These are phyloP conservation scores for Cordyceps tenuipes DNA, from an alignment of 2,329 filamentous ascomycete species.

Conservation along the genomic window DNA sequence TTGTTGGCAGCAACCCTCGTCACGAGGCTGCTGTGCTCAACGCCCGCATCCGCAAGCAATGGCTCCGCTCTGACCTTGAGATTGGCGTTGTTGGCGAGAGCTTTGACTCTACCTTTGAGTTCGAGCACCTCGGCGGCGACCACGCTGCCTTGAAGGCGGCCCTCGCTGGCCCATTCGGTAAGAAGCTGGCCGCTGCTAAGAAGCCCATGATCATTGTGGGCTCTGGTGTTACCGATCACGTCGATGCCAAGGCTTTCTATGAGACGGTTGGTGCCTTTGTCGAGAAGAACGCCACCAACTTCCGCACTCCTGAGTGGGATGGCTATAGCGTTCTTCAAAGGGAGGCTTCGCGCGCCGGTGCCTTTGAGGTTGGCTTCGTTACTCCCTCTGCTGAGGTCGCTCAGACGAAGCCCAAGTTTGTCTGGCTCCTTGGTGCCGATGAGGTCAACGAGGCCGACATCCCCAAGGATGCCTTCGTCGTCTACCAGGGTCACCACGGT, in stretches of 20 bases:
- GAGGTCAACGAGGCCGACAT: constrained; percentile 80
- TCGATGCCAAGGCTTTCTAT: constrained; percentile 86
- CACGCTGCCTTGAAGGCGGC: constrained; percentile 74
- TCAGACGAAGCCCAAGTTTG: constrained; percentile 80
- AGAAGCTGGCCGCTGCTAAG: constrained; percentile 82
- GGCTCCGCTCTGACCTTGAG: constrained; percentile 89
- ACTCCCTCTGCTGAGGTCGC: constrained; percentile 75
- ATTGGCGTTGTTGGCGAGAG: constrained; percentile 84
- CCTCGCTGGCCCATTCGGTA: constrained; percentile 79
- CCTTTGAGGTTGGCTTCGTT: constrained; percentile 92
- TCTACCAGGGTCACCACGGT: constrained; percentile 98
- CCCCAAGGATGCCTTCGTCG: constrained; percentile 89
- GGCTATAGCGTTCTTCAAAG: constrained; percentile 96
- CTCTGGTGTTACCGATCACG: constrained; percentile 83
- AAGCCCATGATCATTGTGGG: constrained; percentile 95
- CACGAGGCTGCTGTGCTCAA: constrained; percentile 94
- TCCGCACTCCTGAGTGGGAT: constrained; percentile 86
- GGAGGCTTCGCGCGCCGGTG: constrained; percentile 82
- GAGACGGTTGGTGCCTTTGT: constrained; percentile 85
- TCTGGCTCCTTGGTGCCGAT: constrained; percentile 95
- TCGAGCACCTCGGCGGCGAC: constrained; percentile 79
- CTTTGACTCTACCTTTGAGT: constrained; percentile 93
- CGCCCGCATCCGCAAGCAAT: constrained; percentile 95
- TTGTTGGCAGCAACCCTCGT: constrained; percentile 90
- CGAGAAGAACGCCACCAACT: constrained; percentile 85